Evolutionary conservation across 257 asterid genomes (phyloP).

Genomic region (Buddleja alternifolia): DNA sequence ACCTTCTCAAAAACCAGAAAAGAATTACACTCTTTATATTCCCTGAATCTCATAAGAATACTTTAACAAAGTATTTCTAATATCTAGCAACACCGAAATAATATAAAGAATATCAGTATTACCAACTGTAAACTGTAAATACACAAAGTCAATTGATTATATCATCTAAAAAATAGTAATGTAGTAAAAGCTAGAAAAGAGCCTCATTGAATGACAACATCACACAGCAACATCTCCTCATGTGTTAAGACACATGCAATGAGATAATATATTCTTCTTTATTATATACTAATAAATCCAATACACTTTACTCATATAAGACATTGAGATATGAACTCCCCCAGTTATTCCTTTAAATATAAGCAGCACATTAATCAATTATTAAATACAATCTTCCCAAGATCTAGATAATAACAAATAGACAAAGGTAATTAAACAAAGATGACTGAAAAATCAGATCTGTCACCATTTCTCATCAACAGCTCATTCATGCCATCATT

Average conservation of each 20-base stretch:
- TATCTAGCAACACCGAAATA: neutral
- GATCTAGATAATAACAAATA: conserved; percentile 30
- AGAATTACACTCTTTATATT: neutral
- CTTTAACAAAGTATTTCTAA: neutral
- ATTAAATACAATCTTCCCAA: conserved; percentile 28
- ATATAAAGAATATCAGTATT: neutral
- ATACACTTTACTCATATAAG: conserved; percentile 16
- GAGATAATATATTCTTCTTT: neutral
- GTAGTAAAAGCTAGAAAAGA: neutral
- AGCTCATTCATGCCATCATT: conserved; percentile 24
- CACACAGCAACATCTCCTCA: neutral
- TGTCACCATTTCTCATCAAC: conserved; percentile 32
- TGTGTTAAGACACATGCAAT: conserved; percentile 22
- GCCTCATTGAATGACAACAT: neutral
- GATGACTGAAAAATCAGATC: conserved; percentile 34
- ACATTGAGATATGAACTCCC: conserved; percentile 30
- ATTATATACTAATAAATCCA: conserved; percentile 13
- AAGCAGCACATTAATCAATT: neutral
- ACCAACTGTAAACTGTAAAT: neutral
- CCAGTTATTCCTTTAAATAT: conserved; percentile 29
- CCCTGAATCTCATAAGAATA: neutral
- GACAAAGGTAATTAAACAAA: conserved; percentile 6
- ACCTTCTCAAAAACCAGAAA: neutral
- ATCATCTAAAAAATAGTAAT: neutral
- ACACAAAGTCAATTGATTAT: neutral